phyloP scores from a whole-genome alignment of 345 rosid species.

The Heritiera littoralis region DNA sequence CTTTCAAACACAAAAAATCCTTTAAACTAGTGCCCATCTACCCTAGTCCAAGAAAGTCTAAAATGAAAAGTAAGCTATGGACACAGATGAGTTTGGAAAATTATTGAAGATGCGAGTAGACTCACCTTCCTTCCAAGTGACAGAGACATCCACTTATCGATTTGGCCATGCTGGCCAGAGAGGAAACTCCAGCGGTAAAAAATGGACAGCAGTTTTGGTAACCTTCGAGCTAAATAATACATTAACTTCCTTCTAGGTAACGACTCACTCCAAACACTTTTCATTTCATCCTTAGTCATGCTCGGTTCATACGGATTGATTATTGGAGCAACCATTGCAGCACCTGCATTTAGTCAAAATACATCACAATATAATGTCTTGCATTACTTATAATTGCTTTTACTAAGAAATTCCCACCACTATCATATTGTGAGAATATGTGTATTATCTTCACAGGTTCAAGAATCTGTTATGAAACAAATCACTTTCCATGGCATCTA shows the following conservation, averaged over 20 bases:
- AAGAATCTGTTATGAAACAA: not conserved
- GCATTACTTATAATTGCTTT: not conserved
- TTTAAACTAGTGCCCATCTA: not conserved
- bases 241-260: constrained; percentile 54
- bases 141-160: constrained; percentile 75
- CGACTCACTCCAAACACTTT: constrained; percentile 72
- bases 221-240: constrained; percentile 66
- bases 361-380: not conserved
- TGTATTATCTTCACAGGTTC: not conserved
- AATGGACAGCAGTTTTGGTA: constrained; percentile 63
- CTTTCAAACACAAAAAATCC: not conserved
- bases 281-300: constrained; percentile 78
- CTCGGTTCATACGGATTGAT: constrained; percentile 80
- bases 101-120: not conserved
- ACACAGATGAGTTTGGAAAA: not conserved
- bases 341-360: constrained; percentile 56
- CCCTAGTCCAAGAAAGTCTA: not conserved
- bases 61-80: not conserved
- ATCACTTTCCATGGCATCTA: not conserved
- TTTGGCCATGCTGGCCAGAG: constrained; percentile 69
- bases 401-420: not conserved
- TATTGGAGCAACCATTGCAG: constrained; percentile 72
- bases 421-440: not conserved
- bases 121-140: constrained; percentile 72
- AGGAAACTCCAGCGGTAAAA: constrained; percentile 70